Conservation (phyloP, 306 rosid genomes). For the Quercus mongolica region DNA sequence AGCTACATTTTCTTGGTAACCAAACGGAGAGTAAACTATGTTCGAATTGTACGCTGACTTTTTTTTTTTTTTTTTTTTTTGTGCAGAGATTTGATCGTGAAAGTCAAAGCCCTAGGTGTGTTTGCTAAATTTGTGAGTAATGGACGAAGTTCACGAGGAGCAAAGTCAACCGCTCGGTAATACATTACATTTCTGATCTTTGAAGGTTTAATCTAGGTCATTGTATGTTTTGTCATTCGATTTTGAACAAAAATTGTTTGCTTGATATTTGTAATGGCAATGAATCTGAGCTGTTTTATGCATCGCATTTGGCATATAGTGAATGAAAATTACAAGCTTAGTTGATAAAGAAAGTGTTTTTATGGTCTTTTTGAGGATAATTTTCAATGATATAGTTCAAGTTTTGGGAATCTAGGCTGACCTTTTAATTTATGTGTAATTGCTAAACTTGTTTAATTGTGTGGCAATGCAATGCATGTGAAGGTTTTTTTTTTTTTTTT, state of each 20-base stretch:
- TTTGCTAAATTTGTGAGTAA: constrained; percentile 6
- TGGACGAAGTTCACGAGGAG: constrained; percentile 56
- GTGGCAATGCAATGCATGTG: too few species aligned
- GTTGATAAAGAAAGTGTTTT: neutral
- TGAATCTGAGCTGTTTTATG: neutral
- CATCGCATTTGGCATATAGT: neutral
- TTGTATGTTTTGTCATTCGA: neutral
- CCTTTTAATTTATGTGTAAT: too few species aligned
- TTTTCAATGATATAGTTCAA: too few species aligned
- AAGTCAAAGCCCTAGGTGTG: neutral
- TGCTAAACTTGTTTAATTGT: too few species aligned
- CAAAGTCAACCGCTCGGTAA: constrained; percentile 30
- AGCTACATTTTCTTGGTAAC: neutral
- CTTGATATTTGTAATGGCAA: neutral
- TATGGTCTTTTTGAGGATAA: too few species aligned
- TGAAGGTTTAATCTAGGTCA: neutral
- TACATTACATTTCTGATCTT: neutral
- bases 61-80: neutral
- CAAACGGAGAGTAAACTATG: neutral
- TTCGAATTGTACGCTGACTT: too few species aligned
- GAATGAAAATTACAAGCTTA: too few species aligned
- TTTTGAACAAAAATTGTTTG: neutral
- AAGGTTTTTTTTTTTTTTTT: too few species aligned
- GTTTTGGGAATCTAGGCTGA: too few species aligned
- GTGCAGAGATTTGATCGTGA: neutral